Evolutionary conservation across 345 rosid genomes (phyloP).

Genomic region (Corymbia maculata): DNA sequence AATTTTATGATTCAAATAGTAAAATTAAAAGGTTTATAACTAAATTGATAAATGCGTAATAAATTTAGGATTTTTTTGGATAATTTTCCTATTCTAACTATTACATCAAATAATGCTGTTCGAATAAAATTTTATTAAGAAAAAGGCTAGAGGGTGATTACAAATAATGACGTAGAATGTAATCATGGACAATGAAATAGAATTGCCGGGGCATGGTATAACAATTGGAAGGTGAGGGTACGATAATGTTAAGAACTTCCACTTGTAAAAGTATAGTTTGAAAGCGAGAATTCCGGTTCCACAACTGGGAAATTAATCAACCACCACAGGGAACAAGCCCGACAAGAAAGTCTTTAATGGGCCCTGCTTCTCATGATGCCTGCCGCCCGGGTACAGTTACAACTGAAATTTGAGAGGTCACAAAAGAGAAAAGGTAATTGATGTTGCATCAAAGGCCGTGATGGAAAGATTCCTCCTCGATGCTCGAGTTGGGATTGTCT

Average conservation of each 20-base stretch:
- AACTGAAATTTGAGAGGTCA: neutral
- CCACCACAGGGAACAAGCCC: neutral
- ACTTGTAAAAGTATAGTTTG: neutral
- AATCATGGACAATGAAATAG: neutral
- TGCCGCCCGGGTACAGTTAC: neutral
- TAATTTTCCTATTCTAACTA: neutral
- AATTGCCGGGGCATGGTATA: neutral
- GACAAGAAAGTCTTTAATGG: neutral
- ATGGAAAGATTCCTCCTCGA: neutral
- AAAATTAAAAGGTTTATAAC: too few species aligned
- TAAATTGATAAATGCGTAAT: too few species aligned
- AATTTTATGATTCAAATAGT: too few species aligned
- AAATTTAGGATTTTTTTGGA: neutral
- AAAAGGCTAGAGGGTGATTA: neutral
- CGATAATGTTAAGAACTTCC: neutral
- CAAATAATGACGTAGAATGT: neutral
- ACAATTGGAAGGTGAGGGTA: neutral
- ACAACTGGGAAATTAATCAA: neutral
- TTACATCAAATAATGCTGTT: neutral
- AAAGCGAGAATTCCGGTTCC: neutral
- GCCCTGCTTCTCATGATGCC: neutral
- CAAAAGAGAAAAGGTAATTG: neutral
- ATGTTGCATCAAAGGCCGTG: neutral
- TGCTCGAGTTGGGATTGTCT: neutral
- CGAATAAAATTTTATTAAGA: neutral